These are phyloP conservation scores for Russula compacta DNA, from an alignment of 768 basidiomycete species.

Conservation along the genomic window DNA sequence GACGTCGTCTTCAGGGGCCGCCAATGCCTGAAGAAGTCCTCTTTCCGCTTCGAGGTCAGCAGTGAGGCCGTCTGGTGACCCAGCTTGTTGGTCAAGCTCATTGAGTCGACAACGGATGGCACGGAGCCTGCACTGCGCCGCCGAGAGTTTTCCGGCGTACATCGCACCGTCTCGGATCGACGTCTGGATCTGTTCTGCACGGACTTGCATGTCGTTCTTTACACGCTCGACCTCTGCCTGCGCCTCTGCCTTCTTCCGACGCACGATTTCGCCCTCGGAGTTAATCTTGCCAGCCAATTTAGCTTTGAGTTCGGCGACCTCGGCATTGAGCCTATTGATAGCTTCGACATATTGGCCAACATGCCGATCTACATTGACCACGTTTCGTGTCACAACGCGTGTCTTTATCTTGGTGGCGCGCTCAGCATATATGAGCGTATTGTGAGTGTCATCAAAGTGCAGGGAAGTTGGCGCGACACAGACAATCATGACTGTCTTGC, in stretches of 20 bases:
- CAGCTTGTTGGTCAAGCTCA: constrained; percentile 41
- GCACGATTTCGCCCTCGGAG: constrained; percentile 51
- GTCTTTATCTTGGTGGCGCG: constrained; percentile 98
- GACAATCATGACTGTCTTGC: constrained; percentile 99
- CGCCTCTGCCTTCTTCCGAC: constrained; percentile 64
- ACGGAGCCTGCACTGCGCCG: constrained; percentile 59
- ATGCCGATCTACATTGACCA: constrained; percentile 89
- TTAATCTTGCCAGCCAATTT: constrained; percentile 67
- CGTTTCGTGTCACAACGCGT: constrained; percentile 90
- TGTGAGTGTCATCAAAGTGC: constrained; percentile 98
- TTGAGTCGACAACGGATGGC: constrained; percentile 54
- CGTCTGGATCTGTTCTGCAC: constrained; percentile 60
- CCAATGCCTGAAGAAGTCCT: constrained; percentile 56
- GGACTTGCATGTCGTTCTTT: constrained; percentile 60
- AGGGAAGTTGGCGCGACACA: constrained; percentile 91
- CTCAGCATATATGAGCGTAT: constrained; percentile 95
- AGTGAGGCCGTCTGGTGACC: constrained; percentile 33
- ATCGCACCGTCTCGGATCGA: constrained; percentile 69
- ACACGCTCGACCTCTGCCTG: constrained; percentile 65
- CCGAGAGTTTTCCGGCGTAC: constrained; percentile 60
- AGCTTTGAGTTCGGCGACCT: constrained; percentile 79
- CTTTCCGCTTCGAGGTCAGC: constrained; percentile 66
- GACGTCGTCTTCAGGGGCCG: constrained; percentile 60
- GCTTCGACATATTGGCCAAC: constrained; percentile 94
- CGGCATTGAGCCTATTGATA: constrained; percentile 77